Evolutionary conservation across 805 yeast species (phyloP).

Genomic region (Barnettozyma californica): DNA sequence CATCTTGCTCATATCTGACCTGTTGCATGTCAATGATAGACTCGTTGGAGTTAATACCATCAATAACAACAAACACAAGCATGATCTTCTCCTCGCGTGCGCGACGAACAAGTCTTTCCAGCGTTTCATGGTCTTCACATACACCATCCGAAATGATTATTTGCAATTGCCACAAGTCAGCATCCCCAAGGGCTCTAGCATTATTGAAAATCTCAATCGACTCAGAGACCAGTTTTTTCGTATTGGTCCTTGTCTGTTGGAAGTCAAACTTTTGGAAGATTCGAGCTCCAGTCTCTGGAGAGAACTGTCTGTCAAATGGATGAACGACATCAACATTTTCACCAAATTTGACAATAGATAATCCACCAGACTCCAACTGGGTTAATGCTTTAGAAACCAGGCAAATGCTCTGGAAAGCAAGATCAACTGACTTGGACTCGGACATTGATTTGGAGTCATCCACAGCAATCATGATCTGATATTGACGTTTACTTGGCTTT

Average conservation of each 20-base stretch:
- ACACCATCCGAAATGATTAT: conserved; percentile 95
- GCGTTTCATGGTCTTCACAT: conserved; percentile 86
- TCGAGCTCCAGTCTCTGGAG: conserved; percentile 74
- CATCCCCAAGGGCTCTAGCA: conserved; percentile 40
- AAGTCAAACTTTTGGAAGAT: conserved; percentile 87
- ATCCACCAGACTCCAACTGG: conserved; percentile 89
- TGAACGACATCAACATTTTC: conserved; percentile 79
- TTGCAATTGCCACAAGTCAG: conserved; percentile 88
- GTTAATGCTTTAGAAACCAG: conserved; percentile 90
- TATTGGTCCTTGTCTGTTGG: conserved; percentile 83
- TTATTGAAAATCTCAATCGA: conserved; percentile 69
- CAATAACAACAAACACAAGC: conserved; percentile 92
- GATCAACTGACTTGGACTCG: conserved; percentile 81
- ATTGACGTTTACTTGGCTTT: conserved; percentile 94
- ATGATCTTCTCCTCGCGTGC: conserved; percentile 91
- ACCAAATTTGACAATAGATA: conserved; percentile 88
- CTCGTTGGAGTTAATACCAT: conserved; percentile 78
- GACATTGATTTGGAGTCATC: conserved; percentile 98
- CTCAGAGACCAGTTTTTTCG: conserved; percentile 62
- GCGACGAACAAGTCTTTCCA: conserved; percentile 78
- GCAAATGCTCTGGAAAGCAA: conserved; percentile 93
- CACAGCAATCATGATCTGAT: conserved; percentile 94
- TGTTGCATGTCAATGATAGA: conserved; percentile 94
- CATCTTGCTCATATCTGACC: conserved; percentile 73
- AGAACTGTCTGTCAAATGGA: conserved; percentile 82